Evolutionary conservation across 352 stramenopile species (phyloP).

Genomic region (Paralagenidium karlingii): DNA sequence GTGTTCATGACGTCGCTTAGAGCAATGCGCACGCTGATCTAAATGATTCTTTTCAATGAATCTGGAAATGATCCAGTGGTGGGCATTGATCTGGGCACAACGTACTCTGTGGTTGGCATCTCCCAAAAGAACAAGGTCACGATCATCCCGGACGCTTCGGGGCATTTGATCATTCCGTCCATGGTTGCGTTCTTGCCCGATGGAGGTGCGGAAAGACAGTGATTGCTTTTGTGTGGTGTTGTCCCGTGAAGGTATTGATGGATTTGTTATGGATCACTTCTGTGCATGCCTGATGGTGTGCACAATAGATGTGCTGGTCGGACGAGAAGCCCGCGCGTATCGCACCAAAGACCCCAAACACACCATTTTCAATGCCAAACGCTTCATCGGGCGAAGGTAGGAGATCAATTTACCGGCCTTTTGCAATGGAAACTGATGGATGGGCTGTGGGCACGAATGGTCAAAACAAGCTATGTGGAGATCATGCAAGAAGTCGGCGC

Average conservation of each 20-base stretch:
- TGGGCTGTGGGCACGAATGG: no score
- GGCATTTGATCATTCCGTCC: slow-evolving; percentile 39
- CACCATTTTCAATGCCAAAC: slow-evolving; percentile 68
- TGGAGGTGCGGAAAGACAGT: slow-evolving; percentile 18
- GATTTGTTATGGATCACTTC: no score
- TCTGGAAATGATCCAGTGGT: no score
- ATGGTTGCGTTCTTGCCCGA: slow-evolving; percentile 43
- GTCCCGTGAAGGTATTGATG: no score
- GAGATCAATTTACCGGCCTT: no score
- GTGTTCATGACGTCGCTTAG: no score
- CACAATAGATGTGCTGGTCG: slow-evolving; percentile 32
- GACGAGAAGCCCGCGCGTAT: slow-evolving; percentile 25
- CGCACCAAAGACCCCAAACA: slow-evolving; percentile 36
- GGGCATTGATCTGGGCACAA: slow-evolving; percentile 63
- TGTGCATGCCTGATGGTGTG: no score
- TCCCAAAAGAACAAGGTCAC: slow-evolving; percentile 47
- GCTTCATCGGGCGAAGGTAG: slow-evolving; percentile 47
- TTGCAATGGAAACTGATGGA: no score
- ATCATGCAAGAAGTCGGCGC: background rate
- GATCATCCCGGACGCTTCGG: slow-evolving; percentile 34
- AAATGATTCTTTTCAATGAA: background rate
- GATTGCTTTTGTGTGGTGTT: background rate
- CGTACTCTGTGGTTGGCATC: slow-evolving; percentile 67
- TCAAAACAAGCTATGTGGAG: no score
- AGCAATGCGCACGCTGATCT: background rate